Evolutionary conservation across 106 monocot genomes (phyloP).

Genomic region (Posidonia australis): DNA sequence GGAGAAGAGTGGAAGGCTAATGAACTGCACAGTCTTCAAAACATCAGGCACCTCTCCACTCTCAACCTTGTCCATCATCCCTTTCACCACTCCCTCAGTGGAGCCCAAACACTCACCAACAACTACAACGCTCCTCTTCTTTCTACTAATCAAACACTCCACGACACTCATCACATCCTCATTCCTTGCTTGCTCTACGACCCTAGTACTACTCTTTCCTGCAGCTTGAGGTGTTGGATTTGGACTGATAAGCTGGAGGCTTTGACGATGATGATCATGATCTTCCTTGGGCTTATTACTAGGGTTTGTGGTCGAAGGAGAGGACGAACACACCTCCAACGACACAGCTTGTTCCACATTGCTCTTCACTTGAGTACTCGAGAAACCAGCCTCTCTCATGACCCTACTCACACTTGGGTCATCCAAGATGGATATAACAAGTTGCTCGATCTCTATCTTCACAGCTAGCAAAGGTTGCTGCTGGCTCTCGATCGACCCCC

Average conservation of each 20-base stretch:
- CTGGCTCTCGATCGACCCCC: constrained; percentile 78
- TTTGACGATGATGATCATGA: too few relatives aligned
- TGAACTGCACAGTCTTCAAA: constrained; percentile 45
- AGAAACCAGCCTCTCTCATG: constrained; percentile 96
- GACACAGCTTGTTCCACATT: constrained; percentile 64
- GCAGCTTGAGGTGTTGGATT: neutral
- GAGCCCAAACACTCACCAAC: constrained; percentile 64
- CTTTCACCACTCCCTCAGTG: constrained; percentile 46
- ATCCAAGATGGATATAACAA: constrained; percentile 75
- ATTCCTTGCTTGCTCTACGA: neutral
- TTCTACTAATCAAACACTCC: constrained; percentile 32
- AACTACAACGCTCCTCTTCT: constrained; percentile 54
- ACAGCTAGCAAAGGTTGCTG: constrained; percentile 79
- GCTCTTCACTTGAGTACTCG: constrained; percentile 88
- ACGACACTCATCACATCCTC: constrained; percentile 59
- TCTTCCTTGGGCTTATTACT: constrained; percentile 11
- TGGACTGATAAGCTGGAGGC: neutral
- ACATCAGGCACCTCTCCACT: constrained; percentile 50
- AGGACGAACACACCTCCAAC: constrained; percentile 12
- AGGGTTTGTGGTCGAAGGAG: constrained; percentile 13
- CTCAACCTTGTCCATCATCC: constrained; percentile 54
- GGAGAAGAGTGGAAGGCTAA: constrained; percentile 53
- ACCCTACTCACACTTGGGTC: constrained; percentile 94
- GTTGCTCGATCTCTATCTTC: constrained; percentile 95
- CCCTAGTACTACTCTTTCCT: neutral